Evolutionary conservation across 371 early-diverging fungal species (phyloP).

Genomic region (Mucor plumbeus): DNA sequence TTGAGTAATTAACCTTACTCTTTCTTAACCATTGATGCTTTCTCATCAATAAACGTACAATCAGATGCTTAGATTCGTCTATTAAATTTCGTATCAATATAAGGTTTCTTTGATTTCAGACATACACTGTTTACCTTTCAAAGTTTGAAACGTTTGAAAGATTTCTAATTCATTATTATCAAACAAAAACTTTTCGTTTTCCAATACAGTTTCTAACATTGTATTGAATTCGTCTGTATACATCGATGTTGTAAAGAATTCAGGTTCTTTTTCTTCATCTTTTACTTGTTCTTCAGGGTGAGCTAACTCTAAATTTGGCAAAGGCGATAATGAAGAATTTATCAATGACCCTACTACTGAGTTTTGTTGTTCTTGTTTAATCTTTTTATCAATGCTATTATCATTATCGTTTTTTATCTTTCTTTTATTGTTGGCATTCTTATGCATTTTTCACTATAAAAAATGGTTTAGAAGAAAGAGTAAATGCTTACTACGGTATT

Average conservation of each 20-base stretch:
- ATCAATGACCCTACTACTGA: not conserved
- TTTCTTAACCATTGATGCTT: constrained; percentile 59
- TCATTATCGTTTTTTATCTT: not conserved
- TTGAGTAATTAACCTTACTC: constrained; percentile 42
- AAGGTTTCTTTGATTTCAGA: not conserved
- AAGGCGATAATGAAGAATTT: not conserved
- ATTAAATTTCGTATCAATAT: not conserved
- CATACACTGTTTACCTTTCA: constrained; percentile 40
- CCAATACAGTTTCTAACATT: constrained; percentile 61
- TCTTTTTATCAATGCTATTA: not conserved
- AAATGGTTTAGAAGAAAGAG: too few species aligned
- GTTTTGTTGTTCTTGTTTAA: not conserved
- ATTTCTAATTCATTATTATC: constrained; percentile 49
- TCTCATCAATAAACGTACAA: constrained; percentile 69
- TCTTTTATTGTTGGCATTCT: not conserved
- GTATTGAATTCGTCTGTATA: constrained; percentile 62
- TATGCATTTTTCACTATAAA: not conserved
- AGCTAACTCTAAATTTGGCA: too few species aligned
- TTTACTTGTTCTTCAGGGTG: not conserved
- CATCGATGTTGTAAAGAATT: constrained; percentile 39
- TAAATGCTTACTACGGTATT: too few species aligned
- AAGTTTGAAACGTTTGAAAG: constrained; percentile 40
- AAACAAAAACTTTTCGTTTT: constrained; percentile 59
- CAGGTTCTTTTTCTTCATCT: not conserved
- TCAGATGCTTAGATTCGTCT: constrained; percentile 62